phyloP scores from a whole-genome alignment of 352 stramenopile genomes.

The Phytophthora gonapodyides region DNA sequence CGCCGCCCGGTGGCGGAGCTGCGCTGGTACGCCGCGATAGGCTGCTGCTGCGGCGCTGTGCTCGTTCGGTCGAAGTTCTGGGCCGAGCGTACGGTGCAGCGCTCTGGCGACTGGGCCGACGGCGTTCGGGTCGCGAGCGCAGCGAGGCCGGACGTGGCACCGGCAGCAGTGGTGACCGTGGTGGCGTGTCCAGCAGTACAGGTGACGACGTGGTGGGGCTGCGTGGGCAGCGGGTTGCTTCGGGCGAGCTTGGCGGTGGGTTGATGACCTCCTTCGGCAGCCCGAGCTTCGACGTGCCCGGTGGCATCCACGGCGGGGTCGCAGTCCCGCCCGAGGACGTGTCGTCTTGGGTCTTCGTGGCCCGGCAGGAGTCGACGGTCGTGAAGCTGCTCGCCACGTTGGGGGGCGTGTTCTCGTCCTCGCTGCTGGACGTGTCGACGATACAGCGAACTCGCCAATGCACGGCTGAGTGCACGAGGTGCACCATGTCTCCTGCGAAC shows the following conservation, averaged over 20 bases:
- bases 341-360: too few species aligned
- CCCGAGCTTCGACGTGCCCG: background rate
- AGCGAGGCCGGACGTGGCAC: too few species aligned
- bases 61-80: too few species aligned
- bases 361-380: too few species aligned
- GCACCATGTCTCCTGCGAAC: background rate
- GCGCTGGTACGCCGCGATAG: too few species aligned
- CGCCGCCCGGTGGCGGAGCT: too few species aligned
- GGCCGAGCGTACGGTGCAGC: too few species aligned
- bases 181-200: background rate
- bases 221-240: background rate
- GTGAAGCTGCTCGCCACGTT: background rate
- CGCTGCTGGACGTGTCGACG: background rate
- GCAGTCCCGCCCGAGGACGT: background rate
- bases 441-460: constrained; percentile 7
- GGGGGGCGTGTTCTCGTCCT: constrained; percentile 9
- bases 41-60: too few species aligned
- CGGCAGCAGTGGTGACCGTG: too few species aligned
- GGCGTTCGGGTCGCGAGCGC: too few species aligned
- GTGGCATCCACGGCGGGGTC: background rate
- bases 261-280: background rate
- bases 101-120: too few species aligned
- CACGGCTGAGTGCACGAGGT: background rate
- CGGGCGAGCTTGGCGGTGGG: background rate
- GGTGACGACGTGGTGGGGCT: constrained; percentile 9